Conservation (phyloP, 306 rosid genomes). For the Acacia confusa region DNA sequence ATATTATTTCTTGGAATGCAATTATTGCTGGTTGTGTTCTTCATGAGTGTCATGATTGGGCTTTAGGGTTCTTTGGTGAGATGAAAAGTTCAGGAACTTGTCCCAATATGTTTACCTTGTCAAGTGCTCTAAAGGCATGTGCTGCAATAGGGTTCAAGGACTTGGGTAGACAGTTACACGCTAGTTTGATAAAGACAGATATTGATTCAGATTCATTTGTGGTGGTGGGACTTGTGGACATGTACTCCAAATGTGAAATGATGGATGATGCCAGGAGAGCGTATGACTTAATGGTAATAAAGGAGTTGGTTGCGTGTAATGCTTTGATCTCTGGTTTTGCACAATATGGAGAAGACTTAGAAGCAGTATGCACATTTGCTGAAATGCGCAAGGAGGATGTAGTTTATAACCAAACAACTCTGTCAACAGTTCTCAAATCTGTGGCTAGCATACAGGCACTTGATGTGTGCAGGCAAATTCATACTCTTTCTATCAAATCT, state of each 20-base stretch:
- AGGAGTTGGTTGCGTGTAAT: constrained; percentile 69
- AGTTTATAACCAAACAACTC: constrained; percentile 75
- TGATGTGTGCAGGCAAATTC: constrained; percentile 62
- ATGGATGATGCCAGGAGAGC: constrained; percentile 70
- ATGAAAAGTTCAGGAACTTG: constrained; percentile 50
- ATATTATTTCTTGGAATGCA: constrained; percentile 91
- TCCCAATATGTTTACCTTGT: constrained; percentile 74
- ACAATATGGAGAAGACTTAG: constrained; percentile 56
- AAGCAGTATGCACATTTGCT: constrained; percentile 60
- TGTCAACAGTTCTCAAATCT: constrained; percentile 79
- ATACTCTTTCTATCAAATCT: constrained; percentile 66
- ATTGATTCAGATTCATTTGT: constrained; percentile 58
- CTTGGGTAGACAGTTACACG: constrained; percentile 80
- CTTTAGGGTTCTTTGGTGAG: constrained; percentile 49
- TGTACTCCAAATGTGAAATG: constrained; percentile 82
- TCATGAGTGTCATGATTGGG: constrained; percentile 53
- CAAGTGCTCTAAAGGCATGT: constrained; percentile 81
- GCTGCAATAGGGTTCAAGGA: constrained; percentile 54
- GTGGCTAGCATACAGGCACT: constrained; percentile 60
- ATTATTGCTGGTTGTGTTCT: constrained; percentile 87
- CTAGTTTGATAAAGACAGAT: constrained; percentile 65
- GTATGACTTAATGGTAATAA: constrained; percentile 54
- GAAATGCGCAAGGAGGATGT: constrained; percentile 51
- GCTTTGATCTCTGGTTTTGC: constrained; percentile 79
- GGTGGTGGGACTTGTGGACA: constrained; percentile 72